Evolutionary conservation across 176 grass and related monocot genomes (phyloP).

Genomic region (Oryza officinalis): DNA sequence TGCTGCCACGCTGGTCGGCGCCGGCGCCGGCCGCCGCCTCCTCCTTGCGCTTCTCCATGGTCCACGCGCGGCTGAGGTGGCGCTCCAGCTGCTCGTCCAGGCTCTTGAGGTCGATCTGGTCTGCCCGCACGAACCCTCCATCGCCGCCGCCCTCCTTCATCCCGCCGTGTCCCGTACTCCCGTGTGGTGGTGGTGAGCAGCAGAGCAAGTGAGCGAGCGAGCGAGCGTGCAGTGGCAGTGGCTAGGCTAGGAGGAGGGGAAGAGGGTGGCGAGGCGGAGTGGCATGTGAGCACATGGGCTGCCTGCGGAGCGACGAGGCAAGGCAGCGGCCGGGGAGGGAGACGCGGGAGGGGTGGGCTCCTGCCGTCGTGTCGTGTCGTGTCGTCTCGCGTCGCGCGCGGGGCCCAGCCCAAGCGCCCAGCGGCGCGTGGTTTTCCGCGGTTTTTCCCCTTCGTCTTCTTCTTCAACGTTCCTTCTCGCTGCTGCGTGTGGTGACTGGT

Average conservation of each 20-base stretch:
- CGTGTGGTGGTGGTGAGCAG: not conserved
- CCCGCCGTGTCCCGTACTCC: not conserved
- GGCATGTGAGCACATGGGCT: constrained; percentile 59
- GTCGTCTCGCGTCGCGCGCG: constrained; percentile 9
- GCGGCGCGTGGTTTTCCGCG: not conserved
- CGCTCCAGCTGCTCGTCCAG: constrained; percentile 97
- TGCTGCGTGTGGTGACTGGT: too few species aligned
- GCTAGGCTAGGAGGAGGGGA: not conserved
- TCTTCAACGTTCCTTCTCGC: not conserved
- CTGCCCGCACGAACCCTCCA: constrained; percentile 78
- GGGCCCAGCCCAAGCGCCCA: not conserved
- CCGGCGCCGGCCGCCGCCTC: constrained; percentile 29
- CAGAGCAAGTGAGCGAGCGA: not conserved
- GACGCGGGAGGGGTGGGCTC: not conserved
- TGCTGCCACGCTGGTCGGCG: not conserved
- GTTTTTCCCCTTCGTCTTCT: not conserved
- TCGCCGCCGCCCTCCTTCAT: constrained; percentile 53
- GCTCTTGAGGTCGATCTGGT: constrained; percentile 99
- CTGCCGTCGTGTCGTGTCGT: constrained; percentile 30
- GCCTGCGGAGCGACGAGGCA: constrained; percentile 11
- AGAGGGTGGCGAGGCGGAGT: constrained; percentile 8
- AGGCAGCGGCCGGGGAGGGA: not conserved
- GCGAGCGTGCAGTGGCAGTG: not conserved
- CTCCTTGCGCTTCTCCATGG: constrained; percentile 91
- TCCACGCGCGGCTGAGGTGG: constrained; percentile 78